Evolutionary conservation across 2,329 filamentous ascomycete genomes (phyloP).

Genomic region (Alternaria dauci): DNA sequence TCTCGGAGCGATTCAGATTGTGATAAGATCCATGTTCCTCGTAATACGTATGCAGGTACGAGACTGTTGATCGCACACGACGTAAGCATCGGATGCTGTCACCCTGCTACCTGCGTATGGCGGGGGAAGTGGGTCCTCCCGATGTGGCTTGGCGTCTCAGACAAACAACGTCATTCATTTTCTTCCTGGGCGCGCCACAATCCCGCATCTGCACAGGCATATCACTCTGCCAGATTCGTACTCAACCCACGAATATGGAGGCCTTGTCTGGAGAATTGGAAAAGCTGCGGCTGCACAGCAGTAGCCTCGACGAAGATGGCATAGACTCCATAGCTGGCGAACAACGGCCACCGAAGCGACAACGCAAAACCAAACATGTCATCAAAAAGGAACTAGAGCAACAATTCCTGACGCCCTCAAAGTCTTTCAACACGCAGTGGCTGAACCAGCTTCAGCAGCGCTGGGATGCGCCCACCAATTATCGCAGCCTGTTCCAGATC

Average conservation of each 20-base stretch:
- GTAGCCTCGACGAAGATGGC: conserved; percentile 30
- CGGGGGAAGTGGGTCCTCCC: conserved; percentile 18
- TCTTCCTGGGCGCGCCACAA: conserved; percentile 20
- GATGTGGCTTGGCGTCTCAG: conserved; percentile 21
- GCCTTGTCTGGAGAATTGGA: conserved; percentile 60
- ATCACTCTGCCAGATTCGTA: conserved; percentile 9
- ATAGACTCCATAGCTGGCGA: conserved; percentile 69
- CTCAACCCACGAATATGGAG: conserved; percentile 39
- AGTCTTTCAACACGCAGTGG: conserved; percentile 83
- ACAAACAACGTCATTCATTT: conserved; percentile 35
- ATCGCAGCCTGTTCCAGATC: conserved; percentile 83
- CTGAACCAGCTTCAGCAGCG: conserved; percentile 86
- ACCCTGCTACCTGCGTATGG: neutral
- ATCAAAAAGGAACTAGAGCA: conserved; percentile 76
- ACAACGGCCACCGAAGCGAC: conserved; percentile 61
- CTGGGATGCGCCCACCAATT: conserved; percentile 84
- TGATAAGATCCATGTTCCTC: neutral
- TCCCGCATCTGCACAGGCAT: conserved; percentile 6
- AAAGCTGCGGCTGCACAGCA: conserved; percentile 58
- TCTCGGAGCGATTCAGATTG: neutral
- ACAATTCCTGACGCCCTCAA: conserved; percentile 80
- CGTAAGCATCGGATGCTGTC: conserved; percentile 1
- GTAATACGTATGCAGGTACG: conserved; percentile 2
- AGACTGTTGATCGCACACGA: neutral
- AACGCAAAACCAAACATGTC: conserved; percentile 65